phyloP scores from a whole-genome alignment of 2,329 filamentous ascomycete species.

The Exophiala oligosperma region DNA sequence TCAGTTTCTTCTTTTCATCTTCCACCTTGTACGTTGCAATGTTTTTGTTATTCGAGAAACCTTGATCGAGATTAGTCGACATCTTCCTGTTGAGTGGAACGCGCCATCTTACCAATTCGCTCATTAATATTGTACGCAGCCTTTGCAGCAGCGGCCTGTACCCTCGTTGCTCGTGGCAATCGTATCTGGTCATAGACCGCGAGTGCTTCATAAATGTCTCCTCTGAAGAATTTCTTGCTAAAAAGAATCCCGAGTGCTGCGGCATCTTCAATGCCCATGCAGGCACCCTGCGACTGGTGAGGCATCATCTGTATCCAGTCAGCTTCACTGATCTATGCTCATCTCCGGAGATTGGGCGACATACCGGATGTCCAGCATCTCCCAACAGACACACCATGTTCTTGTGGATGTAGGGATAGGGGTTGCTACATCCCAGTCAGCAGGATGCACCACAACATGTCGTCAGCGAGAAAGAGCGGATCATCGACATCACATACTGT shows the following conservation, averaged over 20 bases:
- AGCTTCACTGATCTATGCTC: too few species aligned
- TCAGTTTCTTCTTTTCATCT: constrained; percentile 61
- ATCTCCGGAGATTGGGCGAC: too few species aligned
- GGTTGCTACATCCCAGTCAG: not conserved
- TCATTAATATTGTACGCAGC: constrained; percentile 64
- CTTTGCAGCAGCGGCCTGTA: constrained; percentile 57
- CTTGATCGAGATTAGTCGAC: constrained; percentile 37
- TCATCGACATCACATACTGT: constrained; percentile 38
- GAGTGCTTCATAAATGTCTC: constrained; percentile 30
- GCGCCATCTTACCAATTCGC: constrained; percentile 51
- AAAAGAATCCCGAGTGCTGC: constrained; percentile 65
- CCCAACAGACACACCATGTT: constrained; percentile 59
- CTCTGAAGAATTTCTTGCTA: constrained; percentile 26
- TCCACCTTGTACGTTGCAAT: constrained; percentile 61
- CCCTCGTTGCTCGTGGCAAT: constrained; percentile 32
- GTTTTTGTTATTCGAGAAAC: constrained; percentile 63
- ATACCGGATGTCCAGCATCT: constrained; percentile 62
- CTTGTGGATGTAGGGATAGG: not conserved
- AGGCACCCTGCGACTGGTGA: constrained; percentile 68
- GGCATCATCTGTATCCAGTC: constrained; percentile 56
- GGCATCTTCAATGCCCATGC: constrained; percentile 68
- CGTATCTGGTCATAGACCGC: constrained; percentile 33
- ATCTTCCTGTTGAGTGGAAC: not conserved
- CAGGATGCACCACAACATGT: not conserved
- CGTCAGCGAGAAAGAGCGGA: too few species aligned